Conservation (phyloP, 225 moss, liverwort and hornwort genomes). For the Straminergon stramineum region DNA sequence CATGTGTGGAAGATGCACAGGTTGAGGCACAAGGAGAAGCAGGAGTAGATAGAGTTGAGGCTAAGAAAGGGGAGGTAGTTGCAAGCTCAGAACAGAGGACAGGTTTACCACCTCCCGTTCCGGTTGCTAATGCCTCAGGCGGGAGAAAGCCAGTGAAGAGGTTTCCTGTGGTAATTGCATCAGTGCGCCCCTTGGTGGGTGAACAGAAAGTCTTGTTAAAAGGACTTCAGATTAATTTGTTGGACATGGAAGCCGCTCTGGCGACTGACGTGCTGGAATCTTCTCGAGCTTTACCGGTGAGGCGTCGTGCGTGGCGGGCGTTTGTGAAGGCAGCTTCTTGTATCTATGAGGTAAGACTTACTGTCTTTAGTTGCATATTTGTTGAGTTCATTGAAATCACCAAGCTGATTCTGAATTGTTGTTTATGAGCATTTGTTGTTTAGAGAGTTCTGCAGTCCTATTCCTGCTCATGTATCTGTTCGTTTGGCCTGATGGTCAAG, state of each 20-base stretch:
- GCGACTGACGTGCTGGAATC: conserved; percentile 59
- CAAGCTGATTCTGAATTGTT: neutral
- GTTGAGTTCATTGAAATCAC: neutral
- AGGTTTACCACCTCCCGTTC: conserved; percentile 11
- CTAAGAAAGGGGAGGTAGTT: neutral
- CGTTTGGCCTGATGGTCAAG: neutral
- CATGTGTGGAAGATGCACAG: conserved; percentile 1
- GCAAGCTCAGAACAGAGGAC: conserved; percentile 16
- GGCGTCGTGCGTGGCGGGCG: conserved; percentile 82
- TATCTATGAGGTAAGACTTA: conserved; percentile 56
- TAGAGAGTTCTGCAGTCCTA: neutral
- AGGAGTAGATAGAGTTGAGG: conserved; percentile 1
- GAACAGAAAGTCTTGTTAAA: conserved; percentile 42
- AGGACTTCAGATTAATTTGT: conserved; percentile 57
- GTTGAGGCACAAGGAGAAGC: neutral
- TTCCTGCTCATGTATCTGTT: neutral
- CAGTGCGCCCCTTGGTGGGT: conserved; percentile 47
- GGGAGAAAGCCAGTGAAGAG: conserved; percentile 67
- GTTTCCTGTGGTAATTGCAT: conserved; percentile 57
- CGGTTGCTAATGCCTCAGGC: conserved; percentile 1
- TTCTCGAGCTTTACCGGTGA: conserved; percentile 43
- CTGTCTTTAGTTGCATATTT: neutral
- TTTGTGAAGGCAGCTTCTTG: conserved; percentile 73
- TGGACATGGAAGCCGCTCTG: conserved; percentile 81
- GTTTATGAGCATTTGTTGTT: neutral